Evolutionary conservation across 2,329 filamentous ascomycete genomes (phyloP).

Genomic region (Mycosphaerelloides madeirae): DNA sequence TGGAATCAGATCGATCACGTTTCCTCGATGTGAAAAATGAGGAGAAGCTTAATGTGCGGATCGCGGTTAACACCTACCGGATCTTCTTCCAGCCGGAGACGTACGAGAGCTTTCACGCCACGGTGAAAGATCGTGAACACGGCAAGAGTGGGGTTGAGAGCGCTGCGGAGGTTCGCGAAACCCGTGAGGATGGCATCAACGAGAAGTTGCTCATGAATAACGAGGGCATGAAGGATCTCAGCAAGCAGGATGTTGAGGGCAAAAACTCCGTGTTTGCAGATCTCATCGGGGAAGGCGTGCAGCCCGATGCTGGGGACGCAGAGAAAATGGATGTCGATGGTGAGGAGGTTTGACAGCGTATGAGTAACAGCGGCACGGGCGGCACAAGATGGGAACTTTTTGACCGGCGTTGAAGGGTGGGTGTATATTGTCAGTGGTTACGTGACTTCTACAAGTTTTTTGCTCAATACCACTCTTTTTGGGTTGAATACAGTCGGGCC

Average conservation of each 20-base stretch:
- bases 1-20: slow-evolving; percentile 7
- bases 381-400: not conserved
- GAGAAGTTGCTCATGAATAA: slow-evolving; percentile 44
- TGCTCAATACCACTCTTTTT: too few relatives aligned
- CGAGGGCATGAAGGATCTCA: slow-evolving; percentile 43
- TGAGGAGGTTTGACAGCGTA: not conserved
- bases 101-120: slow-evolving; percentile 39
- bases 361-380: not conserved
- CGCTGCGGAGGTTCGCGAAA: slow-evolving; percentile 30
- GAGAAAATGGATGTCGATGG: not conserved
- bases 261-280: slow-evolving; percentile 29
- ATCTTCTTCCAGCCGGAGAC: slow-evolving; percentile 40
- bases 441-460: too few relatives aligned
- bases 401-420: too few relatives aligned
- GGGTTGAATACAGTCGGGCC: too few relatives aligned
- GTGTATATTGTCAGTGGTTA: too few relatives aligned
- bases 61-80: slow-evolving; percentile 41
- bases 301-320: not conserved
- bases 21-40: slow-evolving; percentile 26
- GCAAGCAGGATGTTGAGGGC: slow-evolving; percentile 44
- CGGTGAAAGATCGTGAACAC: slow-evolving; percentile 32
- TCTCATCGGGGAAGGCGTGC: not conserved
- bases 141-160: slow-evolving; percentile 33
- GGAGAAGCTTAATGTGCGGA: slow-evolving; percentile 43
- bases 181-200: slow-evolving; percentile 34